phyloP scores from a whole-genome alignment of 495 filamentous ascomycete species.

The Neurospora discreta region DNA sequence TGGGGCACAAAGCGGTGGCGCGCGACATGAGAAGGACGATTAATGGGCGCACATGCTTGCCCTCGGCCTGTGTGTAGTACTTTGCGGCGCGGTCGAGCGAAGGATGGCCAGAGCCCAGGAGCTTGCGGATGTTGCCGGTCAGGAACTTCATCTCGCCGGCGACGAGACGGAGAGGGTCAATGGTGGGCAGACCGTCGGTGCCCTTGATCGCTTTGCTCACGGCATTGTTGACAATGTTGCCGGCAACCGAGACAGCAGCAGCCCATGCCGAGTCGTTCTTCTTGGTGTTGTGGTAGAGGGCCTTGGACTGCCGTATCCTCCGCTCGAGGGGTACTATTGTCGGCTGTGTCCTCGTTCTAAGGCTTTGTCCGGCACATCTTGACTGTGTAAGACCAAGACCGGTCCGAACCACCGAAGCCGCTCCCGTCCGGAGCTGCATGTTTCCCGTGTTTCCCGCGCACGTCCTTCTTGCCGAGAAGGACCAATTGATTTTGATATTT shows the following conservation, averaged over 20 bases:
- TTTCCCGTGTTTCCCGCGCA: constrained; percentile 7
- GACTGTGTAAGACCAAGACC: constrained; percentile 5
- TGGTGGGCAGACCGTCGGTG: constrained; percentile 39
- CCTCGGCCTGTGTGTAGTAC: constrained; percentile 95
- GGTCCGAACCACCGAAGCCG: constrained; percentile 19
- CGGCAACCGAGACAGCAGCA: constrained; percentile 63
- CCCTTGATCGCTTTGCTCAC: constrained; percentile 43
- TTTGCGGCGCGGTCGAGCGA: constrained; percentile 90
- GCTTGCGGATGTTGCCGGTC: constrained; percentile 75
- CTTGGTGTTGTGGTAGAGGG: constrained; percentile 28
- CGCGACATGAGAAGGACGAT: constrained; percentile 93
- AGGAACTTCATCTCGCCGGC: constrained; percentile 93
- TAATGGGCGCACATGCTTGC: constrained; percentile 91
- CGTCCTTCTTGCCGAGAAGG: constrained; percentile 9
- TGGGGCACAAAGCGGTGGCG: constrained; percentile 73
- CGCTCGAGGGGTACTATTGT: constrained; percentile 9
- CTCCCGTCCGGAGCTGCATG: constrained; percentile 34
- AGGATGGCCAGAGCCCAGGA: constrained; percentile 86
- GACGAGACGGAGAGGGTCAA: constrained; percentile 70
- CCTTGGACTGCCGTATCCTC: constrained; percentile 24
- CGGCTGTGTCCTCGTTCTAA: background rate
- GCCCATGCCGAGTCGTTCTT: constrained; percentile 34
- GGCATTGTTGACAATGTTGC: constrained; percentile 62
- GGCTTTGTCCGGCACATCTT: constrained; percentile 12
- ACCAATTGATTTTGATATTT: constrained; percentile 15